Percentiles rank a stretch among this genome's conserved stretches.
phyloP scores from a whole-genome alignment of 1,284 basidiomycete genomes.

The Trichosporon coremiiforme region DNA sequence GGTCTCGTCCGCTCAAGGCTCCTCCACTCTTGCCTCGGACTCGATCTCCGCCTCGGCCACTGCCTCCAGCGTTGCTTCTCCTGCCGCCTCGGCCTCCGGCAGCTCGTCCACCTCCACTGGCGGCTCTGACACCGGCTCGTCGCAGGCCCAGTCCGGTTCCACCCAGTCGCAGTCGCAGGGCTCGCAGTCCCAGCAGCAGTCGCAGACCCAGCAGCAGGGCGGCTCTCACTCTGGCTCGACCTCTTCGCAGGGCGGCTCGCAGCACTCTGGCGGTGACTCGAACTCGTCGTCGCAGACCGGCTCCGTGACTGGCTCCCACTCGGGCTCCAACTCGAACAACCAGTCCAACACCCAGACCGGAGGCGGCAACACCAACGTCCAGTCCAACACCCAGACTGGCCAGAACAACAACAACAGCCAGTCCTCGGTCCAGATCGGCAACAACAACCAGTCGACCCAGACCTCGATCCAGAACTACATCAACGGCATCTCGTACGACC shows the following conservation, averaged over 20 bases:
- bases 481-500: background rate
- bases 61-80: background rate
- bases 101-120: no score
- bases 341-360: conserved; percentile 12
- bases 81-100: background rate
- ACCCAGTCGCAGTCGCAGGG: conserved; percentile 2
- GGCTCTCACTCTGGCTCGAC: background rate
- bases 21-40: conserved; percentile 1
- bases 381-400: conserved; percentile 5
- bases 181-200: background rate
- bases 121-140: background rate
- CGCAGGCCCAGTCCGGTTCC: background rate
- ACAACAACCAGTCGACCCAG: background rate
- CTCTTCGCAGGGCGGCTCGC: background rate
- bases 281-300: background rate
- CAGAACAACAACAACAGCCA: background rate
- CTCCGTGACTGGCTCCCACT: conserved; percentile 4
- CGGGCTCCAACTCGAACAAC: background rate
- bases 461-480: background rate
- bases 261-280: background rate
- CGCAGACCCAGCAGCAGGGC: background rate
- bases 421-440: background rate
- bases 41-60: background rate
- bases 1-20: background rate
- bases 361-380: background rate